Evolutionary conservation across 148 eudicot genomes (phyloP).

Genomic region (Linanthus parryae): DNA sequence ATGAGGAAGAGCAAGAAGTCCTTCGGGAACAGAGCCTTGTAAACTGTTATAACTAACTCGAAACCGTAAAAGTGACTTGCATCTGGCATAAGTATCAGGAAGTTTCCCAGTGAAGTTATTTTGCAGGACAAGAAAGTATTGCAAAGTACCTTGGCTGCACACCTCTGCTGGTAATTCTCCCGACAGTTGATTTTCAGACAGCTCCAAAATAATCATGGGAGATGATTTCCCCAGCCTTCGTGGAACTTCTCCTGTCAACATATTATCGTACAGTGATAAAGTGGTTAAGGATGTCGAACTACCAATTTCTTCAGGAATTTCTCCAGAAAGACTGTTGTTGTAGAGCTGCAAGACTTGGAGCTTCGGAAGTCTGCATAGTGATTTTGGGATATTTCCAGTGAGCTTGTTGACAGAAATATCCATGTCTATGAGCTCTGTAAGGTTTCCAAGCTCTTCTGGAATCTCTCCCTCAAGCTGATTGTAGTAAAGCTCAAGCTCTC

Average conservation of each 20-base stretch:
- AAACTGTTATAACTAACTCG: conserved; percentile 62
- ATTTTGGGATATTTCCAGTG: conserved; percentile 49
- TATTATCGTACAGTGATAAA: conserved; percentile 65
- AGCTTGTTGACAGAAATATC: conserved; percentile 75
- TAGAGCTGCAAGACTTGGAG: conserved; percentile 61
- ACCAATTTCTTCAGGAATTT: conserved; percentile 41
- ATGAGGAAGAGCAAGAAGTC: conserved; percentile 57
- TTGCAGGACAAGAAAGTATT: conserved; percentile 56
- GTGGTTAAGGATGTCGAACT: conserved; percentile 43
- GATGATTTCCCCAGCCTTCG: conserved; percentile 56
- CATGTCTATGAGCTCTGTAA: conserved; percentile 48
- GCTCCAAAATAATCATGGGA: conserved; percentile 38
- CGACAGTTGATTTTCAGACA: conserved; percentile 61
- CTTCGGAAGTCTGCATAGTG: conserved; percentile 55
- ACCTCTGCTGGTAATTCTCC: conserved; percentile 50
- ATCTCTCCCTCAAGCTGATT: conserved; percentile 55
- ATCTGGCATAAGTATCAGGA: conserved; percentile 52
- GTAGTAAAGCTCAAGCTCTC: conserved; percentile 66
- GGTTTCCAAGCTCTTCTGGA: conserved; percentile 74
- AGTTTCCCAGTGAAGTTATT: conserved; percentile 57
- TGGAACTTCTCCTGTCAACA: conserved; percentile 67
- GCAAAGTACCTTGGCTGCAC: conserved; percentile 65
- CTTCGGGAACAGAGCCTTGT: conserved; percentile 52
- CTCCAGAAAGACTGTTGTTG: conserved; percentile 78
- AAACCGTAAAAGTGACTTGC: conserved; percentile 61